A percentile compares a stretch with the other conserved stretches of the same genome.
phyloP scores from a whole-genome alignment of 164 flowering plant genomes.

The Tetracentron sinense region DNA sequence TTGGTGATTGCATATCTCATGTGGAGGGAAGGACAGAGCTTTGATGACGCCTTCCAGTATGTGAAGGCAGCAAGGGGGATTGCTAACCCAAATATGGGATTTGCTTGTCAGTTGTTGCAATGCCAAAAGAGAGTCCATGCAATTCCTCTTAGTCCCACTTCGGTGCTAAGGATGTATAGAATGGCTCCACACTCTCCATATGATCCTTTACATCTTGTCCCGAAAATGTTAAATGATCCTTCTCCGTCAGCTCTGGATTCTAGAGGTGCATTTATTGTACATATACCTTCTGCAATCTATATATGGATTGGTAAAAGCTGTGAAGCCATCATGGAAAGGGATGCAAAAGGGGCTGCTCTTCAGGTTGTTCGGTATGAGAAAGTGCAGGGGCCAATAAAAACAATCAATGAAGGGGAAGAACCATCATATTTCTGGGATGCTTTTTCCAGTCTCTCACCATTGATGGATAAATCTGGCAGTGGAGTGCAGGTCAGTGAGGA shows the following conservation, averaged over 20 bases:
- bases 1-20: constrained; percentile 72
- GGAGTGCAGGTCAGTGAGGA: constrained; percentile 13
- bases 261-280: constrained; percentile 66
- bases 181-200: constrained; percentile 70
- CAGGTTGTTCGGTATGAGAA: constrained; percentile 69
- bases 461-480: constrained; percentile 44
- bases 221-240: constrained; percentile 63
- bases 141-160: constrained; percentile 64
- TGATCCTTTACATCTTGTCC: constrained; percentile 75
- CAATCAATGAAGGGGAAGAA: constrained; percentile 59
- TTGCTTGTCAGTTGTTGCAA: constrained; percentile 72
- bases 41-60: constrained; percentile 70
- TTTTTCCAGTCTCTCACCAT: constrained; percentile 42
- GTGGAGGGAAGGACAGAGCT: constrained; percentile 86
- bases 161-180: constrained; percentile 56
- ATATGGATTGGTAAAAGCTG: constrained; percentile 62
- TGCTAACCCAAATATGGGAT: constrained; percentile 79
- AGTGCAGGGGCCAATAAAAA: constrained; percentile 43
- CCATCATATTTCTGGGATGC: constrained; percentile 63
- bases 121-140: constrained; percentile 78
- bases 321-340: constrained; percentile 57
- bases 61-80: constrained; percentile 73
- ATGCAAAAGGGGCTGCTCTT: constrained; percentile 61
- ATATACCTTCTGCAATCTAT: constrained; percentile 52
- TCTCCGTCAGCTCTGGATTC: constrained; percentile 59